These are phyloP conservation scores for Macaranga tanarius DNA, from an alignment of 441 rosid species.

Conservation along the genomic window DNA sequence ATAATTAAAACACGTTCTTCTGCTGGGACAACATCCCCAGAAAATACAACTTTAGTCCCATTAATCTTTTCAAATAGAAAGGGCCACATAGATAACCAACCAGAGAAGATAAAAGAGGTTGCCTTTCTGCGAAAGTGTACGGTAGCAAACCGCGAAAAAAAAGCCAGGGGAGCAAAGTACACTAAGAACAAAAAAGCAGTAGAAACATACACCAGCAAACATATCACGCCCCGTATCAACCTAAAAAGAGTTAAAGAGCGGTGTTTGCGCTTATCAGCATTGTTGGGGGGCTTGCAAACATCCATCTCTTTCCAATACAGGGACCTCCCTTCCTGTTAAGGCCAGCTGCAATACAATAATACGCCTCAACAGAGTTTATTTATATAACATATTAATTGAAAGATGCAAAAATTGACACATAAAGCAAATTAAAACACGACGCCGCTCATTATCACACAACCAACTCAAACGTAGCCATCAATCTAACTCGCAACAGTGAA, in stretches of 20 bases:
- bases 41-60: constrained; percentile 71
- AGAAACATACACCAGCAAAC: constrained; percentile 66
- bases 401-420: not conserved
- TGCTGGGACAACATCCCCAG: constrained; percentile 63
- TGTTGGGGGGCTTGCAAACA: constrained; percentile 37
- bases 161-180: constrained; percentile 62
- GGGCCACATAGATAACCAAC: constrained; percentile 95
- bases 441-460: not conserved
- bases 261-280: constrained; percentile 48
- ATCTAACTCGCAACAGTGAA: too few relatives aligned
- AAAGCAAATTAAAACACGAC: not conserved
- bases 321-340: constrained; percentile 20
- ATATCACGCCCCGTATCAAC: constrained; percentile 67
- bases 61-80: constrained; percentile 85
- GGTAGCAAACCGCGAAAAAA: constrained; percentile 54
- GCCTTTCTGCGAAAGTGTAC: constrained; percentile 62
- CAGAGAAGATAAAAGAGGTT: constrained; percentile 59
- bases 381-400: too few relatives aligned
- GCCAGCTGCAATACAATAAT: constrained; percentile 20
- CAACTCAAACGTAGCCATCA: too few relatives aligned
- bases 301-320: constrained; percentile 51
- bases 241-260: constrained; percentile 62
- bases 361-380: not conserved
- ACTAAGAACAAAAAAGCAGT: constrained; percentile 80
- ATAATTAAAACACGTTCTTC: constrained; percentile 74